These are phyloP conservation scores for Cryptosporidium felis DNA, from an alignment of 169 alveolate genomes.

Conservation along the genomic window DNA sequence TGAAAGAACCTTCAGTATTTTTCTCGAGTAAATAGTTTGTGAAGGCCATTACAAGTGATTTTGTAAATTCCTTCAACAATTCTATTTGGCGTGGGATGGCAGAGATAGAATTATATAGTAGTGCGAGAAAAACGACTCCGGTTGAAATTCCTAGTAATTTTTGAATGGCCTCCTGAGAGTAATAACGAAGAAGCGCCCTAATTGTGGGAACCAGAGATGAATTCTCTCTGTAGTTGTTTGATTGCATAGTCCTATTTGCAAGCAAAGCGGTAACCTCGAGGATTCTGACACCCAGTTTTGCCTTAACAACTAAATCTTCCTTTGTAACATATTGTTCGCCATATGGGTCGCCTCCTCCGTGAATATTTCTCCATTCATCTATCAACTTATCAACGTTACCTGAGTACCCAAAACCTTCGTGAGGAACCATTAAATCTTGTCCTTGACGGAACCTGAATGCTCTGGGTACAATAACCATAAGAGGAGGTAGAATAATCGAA, in stretches of 20 bases:
- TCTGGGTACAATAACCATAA: slow-evolving; percentile 65
- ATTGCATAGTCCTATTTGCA: slow-evolving; percentile 52
- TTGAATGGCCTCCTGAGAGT: slow-evolving; percentile 3
- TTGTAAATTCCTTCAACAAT: slow-evolving; percentile 4
- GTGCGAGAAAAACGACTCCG: slow-evolving; percentile 54
- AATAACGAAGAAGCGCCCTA: background rate
- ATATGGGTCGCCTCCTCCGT: background rate
- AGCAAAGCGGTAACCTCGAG: slow-evolving; percentile 59
- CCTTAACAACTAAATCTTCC: slow-evolving; percentile 32
- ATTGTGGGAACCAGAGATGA: slow-evolving; percentile 10
- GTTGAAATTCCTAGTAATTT: slow-evolving; percentile 20
- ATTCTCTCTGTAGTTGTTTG: slow-evolving; percentile 33
- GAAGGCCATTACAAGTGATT: slow-evolving; percentile 20
- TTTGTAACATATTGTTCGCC: slow-evolving; percentile 17
- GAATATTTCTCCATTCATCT: slow-evolving; percentile 11
- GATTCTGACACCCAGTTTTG: slow-evolving; percentile 31
- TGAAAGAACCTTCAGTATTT: background rate
- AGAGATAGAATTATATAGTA: slow-evolving; percentile 53
- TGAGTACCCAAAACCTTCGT: slow-evolving; percentile 31
- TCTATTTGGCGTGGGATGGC: slow-evolving; percentile 22
- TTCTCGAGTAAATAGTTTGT: slow-evolving; percentile 43
- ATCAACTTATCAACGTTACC: slow-evolving; percentile 9
- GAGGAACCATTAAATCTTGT: slow-evolving; percentile 50
- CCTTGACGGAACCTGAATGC: slow-evolving; percentile 59
- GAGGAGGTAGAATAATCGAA: slow-evolving; percentile 42